phyloP scores from a whole-genome alignment of 2,329 filamentous ascomycete species.

The Pseudogymnoascus sp. region DNA sequence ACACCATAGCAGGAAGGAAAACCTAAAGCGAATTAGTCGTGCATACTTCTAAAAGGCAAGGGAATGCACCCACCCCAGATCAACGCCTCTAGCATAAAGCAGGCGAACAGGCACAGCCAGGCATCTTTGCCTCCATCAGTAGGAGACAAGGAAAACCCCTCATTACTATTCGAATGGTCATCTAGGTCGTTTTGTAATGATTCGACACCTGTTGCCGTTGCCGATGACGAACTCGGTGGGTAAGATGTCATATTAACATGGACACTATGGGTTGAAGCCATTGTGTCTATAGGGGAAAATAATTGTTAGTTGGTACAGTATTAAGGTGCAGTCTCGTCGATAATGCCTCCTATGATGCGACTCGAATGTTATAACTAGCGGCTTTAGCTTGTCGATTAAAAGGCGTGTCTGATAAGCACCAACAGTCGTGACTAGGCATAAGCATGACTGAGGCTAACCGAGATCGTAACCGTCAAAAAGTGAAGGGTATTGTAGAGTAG shows the following conservation, averaged over 20 bases:
- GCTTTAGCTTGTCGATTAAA: background rate
- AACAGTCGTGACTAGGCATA: too few relatives aligned
- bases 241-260: background rate
- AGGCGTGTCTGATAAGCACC: background rate
- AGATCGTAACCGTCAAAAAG: too few relatives aligned
- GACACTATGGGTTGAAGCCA: background rate
- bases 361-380: background rate
- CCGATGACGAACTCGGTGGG: background rate
- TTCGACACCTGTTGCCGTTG: background rate
- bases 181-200: background rate
- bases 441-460: too few relatives aligned
- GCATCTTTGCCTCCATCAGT: constrained; percentile 39
- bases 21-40: constrained; percentile 13
- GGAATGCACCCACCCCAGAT: constrained; percentile 38
- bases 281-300: background rate
- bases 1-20: constrained; percentile 28
- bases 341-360: background rate
- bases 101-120: constrained; percentile 34
- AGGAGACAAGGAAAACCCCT: background rate
- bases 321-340: background rate
- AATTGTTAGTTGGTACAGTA: background rate
- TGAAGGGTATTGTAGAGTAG: too few relatives aligned
- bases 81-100: constrained; percentile 42
- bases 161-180: background rate
- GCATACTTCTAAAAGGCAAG: constrained; percentile 9